Base-by-base conservation (phyloP, 1,284 basidiomycete genomes). In the Apiotrichum porosum region DNA sequence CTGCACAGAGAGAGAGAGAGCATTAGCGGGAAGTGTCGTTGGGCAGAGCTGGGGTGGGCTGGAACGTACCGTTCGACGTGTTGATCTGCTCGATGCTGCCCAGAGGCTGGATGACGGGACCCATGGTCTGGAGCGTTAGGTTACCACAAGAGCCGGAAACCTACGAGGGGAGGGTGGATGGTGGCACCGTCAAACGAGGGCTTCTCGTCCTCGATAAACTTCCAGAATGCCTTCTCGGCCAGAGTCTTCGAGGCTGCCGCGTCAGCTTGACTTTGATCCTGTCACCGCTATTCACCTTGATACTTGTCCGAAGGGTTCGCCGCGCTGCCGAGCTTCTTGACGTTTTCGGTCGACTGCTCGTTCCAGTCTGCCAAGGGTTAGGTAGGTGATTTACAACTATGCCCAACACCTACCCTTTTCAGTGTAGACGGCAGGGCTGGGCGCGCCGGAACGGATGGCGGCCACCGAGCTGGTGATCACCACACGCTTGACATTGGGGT, bases 391-490 rank as follows among this genome's bases (percentile, higher is more conserved):
- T n/a, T n/a, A n/a, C n/a, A n/a, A n/a, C n/a, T n/a, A n/a, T n/a
- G n/a, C n/a, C n/a, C n/a, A n/a, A n/a, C n/a, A n/a, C n/a, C n/a
- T n/a, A 48, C 50, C 31, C 43, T 51, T 49, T 37, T 52, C 50
- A 28, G 26, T 28, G n/a, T n/a, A n/a, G n/a, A n/a, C n/a, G n/a
- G n/a, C n/a, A n/a, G n/a, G n/a, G n/a, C n/a, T n/a, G n/a, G n/a
- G n/a, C n/a, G n/a, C n/a, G n/a, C n/a, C n/a, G n/a, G n/a, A n/a
- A n/a, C 79, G 52, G 48, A 84, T 68, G 3, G 82, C 69, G 0
- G 79, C 81, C 36, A 73, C 76, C 0, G 84, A 84, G 2, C 51
- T 54, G 0, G 83, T 84, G 49, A 88, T 70, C 42, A 89, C 81
- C 35, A 89, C 75, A 2, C 86, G 80, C 64, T 81, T 78, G 47